phyloP scores from a whole-genome alignment of 768 basidiomycete genomes.

The Leccinum broughii region DNA sequence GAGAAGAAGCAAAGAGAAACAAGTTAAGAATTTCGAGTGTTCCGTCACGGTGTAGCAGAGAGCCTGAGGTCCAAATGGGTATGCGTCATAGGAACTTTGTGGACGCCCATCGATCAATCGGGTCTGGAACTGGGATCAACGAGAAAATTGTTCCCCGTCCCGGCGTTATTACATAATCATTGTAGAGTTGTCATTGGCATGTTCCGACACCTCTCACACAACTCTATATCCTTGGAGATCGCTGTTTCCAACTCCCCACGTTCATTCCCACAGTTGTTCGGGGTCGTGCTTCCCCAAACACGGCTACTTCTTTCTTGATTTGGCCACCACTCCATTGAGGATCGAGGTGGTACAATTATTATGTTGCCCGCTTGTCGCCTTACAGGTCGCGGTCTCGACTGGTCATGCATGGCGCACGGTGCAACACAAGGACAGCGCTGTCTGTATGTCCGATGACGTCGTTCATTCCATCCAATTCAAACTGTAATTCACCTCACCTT shows the following conservation, averaged over 20 bases:
- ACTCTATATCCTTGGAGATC: background rate
- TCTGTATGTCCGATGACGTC: background rate
- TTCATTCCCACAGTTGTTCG: background rate
- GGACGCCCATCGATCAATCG: background rate
- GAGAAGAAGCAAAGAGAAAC: background rate
- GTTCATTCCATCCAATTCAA: background rate
- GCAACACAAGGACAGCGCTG: background rate
- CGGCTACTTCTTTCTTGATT: background rate
- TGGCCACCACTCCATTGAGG: background rate
- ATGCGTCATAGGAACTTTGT: background rate
- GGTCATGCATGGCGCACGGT: background rate
- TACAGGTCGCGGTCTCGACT: background rate
- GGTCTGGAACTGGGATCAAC: background rate
- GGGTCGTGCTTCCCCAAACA: background rate
- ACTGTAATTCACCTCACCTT: background rate
- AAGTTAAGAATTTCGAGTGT: background rate
- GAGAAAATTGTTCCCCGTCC: background rate
- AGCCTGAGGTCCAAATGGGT: background rate
- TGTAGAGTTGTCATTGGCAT: too few species aligned
- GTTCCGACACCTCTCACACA: background rate
- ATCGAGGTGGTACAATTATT: background rate
- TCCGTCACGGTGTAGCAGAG: background rate
- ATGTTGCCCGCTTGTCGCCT: background rate
- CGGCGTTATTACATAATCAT: background rate
- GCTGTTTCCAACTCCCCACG: background rate